A percentile compares a stretch with the other conserved stretches of the same genome.
phyloP scores from a whole-genome alignment of 2,329 filamentous ascomycete species.

The Aspergillus alliaceus region DNA sequence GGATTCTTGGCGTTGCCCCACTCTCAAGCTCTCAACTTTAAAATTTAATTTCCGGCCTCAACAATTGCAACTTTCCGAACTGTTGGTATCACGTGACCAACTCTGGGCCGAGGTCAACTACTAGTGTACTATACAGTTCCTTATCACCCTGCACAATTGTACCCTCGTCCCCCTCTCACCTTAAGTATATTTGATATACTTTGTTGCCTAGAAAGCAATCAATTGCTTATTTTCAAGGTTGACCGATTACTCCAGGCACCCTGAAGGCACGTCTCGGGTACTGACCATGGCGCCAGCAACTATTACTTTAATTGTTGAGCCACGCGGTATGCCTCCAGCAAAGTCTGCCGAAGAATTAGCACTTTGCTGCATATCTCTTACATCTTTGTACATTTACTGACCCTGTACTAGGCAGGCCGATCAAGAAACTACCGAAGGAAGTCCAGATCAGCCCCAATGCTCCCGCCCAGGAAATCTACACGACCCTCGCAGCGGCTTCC shows the following conservation, averaged over 20 bases:
- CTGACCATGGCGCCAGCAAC: conserved; percentile 35
- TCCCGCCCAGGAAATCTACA: conserved; percentile 57
- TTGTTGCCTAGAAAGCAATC: background rate
- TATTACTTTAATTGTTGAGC: conserved; percentile 41
- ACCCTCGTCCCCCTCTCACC: background rate
- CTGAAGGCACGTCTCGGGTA: background rate
- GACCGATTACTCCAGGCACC: background rate
- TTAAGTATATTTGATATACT: background rate
- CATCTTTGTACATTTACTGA: conserved; percentile 1
- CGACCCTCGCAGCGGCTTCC: conserved; percentile 54
- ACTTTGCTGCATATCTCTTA: background rate
- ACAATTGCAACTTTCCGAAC: background rate
- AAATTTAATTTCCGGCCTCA: background rate
- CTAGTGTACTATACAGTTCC: too few species aligned
- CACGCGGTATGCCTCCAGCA: conserved; percentile 39
- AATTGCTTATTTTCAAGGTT: background rate
- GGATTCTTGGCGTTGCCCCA: background rate
- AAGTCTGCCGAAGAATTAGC: background rate
- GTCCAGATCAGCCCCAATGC: conserved; percentile 54
- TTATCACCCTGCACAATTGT: background rate
- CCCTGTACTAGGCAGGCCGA: conserved; percentile 54
- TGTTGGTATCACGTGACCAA: background rate
- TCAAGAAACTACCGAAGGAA: conserved; percentile 59
- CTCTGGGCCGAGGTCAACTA: background rate
- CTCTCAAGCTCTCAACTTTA: background rate